These are phyloP conservation scores for Entomortierella chlamydospora DNA, from an alignment of 192 early-diverging fungal species.

Conservation along the genomic window DNA sequence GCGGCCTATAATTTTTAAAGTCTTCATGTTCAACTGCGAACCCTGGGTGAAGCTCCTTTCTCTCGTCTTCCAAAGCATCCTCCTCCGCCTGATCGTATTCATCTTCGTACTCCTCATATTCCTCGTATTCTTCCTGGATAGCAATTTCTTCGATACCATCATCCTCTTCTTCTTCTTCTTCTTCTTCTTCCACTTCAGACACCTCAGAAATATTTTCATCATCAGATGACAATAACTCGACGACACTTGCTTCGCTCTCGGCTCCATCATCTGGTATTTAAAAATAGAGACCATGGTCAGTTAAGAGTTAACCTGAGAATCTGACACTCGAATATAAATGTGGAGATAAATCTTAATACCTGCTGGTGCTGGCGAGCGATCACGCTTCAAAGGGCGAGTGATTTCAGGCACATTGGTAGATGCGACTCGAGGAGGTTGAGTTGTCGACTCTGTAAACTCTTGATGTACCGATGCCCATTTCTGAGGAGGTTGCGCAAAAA, in stretches of 20 bases:
- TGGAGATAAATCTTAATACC: no score
- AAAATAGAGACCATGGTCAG: no score
- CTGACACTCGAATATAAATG: background rate
- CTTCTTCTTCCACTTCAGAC: constrained; percentile 5
- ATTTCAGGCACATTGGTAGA: no score
- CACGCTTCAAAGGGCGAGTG: no score
- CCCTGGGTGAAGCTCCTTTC: background rate
- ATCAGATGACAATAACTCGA: constrained; percentile 38
- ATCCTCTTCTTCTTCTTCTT: constrained; percentile 16
- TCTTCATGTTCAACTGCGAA: no score
- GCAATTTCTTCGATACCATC: no score
- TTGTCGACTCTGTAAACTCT: background rate
- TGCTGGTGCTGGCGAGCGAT: no score
- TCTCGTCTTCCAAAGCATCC: no score
- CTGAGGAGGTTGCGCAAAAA: background rate
- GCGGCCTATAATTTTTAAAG: no score
- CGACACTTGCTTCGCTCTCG: background rate
- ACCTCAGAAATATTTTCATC: constrained; percentile 10
- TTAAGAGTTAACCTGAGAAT: no score
- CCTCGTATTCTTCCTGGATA: background rate
- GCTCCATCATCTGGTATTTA: background rate
- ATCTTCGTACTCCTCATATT: background rate
- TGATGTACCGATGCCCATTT: background rate
- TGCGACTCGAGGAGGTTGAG: background rate
- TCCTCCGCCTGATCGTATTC: no score